These are phyloP conservation scores for Datura wrightii DNA, from an alignment of 257 asterid genomes.

Conservation along the genomic window DNA sequence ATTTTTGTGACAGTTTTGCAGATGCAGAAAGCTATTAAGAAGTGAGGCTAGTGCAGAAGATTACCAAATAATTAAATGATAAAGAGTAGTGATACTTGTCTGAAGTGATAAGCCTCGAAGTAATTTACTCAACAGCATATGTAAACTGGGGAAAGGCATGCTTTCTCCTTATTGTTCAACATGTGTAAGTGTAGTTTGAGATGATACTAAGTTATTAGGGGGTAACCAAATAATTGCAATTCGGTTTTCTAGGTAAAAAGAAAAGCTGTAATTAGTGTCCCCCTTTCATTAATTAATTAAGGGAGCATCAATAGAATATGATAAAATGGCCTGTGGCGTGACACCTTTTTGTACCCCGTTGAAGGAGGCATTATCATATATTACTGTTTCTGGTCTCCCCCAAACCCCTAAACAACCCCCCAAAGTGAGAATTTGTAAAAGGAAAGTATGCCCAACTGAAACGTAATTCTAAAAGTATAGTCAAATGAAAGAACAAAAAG, in stretches of 20 bases:
- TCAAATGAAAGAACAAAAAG: background rate
- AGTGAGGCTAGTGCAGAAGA: background rate
- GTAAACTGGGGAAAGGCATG: background rate
- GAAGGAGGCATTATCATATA: conserved; percentile 27
- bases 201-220: background rate
- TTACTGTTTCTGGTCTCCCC: background rate
- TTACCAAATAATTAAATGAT: background rate
- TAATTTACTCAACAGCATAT: background rate
- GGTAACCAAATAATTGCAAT: conserved; percentile 8
- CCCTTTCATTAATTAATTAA: conserved; percentile 10
- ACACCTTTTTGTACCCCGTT: conserved; percentile 10
- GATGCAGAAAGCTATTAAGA: background rate
- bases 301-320: background rate
- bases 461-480: background rate
- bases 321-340: background rate
- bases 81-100: background rate
- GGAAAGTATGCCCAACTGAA: background rate
- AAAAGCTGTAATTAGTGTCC: background rate
- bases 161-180: background rate
- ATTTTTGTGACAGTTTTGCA: background rate
- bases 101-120: background rate
- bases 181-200: background rate
- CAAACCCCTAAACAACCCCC: background rate
- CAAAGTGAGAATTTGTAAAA: background rate
- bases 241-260: background rate